These are phyloP conservation scores for Puccinia coronata DNA, from an alignment of 1,284 basidiomycete species.

Conservation along the genomic window DNA sequence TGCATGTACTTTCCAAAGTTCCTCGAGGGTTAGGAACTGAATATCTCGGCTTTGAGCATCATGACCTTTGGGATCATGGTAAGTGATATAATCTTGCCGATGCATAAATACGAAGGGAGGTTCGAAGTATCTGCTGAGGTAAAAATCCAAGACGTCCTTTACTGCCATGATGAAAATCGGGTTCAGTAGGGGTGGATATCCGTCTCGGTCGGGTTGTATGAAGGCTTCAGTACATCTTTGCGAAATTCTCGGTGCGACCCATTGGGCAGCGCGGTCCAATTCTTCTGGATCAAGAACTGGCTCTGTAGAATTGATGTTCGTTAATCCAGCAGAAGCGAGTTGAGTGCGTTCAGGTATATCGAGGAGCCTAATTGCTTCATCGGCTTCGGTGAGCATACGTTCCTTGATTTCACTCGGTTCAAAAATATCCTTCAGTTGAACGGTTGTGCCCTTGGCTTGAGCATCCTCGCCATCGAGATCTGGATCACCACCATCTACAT, in stretches of 20 bases:
- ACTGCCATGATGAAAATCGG: conserved; percentile 77
- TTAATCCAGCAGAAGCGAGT: conserved; percentile 80
- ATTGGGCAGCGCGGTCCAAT: conserved; percentile 77
- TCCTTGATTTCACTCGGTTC: conserved; percentile 95
- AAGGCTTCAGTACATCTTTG: conserved; percentile 65
- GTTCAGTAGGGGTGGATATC: conserved; percentile 67
- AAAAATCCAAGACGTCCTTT: conserved; percentile 73
- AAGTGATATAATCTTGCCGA: conserved; percentile 83
- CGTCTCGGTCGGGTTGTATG: conserved; percentile 61
- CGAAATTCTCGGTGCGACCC: conserved; percentile 86
- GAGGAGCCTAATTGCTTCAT: conserved; percentile 79
- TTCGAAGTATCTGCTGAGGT: conserved; percentile 84
- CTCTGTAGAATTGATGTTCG: conserved; percentile 67
- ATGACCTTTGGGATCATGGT: conserved; percentile 62
- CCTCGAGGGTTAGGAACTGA: conserved; percentile 73
- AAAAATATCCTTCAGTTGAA: conserved; percentile 71
- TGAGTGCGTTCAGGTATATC: conserved; percentile 98
- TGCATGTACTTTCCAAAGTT: conserved; percentile 82
- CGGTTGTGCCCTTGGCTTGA: conserved; percentile 17
- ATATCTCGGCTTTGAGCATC: conserved; percentile 59
- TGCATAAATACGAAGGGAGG: conserved; percentile 94
- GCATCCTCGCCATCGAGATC: conserved; percentile 68
- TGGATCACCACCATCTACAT: conserved; percentile 65
- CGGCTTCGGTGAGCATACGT: conserved; percentile 87
- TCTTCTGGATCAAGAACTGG: conserved; percentile 69